Conservation (phyloP, 108 stramenopile genomes). For the Cyclotella sp. region DNA sequence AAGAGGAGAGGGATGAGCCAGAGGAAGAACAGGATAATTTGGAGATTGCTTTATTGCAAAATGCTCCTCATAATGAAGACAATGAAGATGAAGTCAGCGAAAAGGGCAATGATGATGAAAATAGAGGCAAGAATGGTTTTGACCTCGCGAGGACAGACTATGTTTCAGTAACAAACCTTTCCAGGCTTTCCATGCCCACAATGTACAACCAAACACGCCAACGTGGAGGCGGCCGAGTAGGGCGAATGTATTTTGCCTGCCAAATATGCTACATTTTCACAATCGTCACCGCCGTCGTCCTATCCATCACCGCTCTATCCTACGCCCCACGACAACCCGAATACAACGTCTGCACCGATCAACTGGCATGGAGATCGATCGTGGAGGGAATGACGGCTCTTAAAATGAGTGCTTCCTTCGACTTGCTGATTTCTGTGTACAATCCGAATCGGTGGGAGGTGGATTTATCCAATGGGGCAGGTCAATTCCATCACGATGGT, state of each 20-base stretch:
- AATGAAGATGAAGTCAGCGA: slow-evolving; percentile 43
- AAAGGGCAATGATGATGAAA: neutral
- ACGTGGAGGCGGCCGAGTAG: slow-evolving; percentile 11
- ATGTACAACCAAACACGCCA: slow-evolving; percentile 26
- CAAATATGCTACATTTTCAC: slow-evolving; percentile 56
- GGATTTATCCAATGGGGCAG: slow-evolving; percentile 66
- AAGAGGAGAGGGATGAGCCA: neutral
- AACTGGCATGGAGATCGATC: slow-evolving; percentile 80
- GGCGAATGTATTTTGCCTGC: slow-evolving; percentile 54
- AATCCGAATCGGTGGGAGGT: slow-evolving; percentile 85
- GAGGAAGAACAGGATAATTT: slow-evolving; percentile 35
- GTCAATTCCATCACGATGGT: slow-evolving; percentile 74
- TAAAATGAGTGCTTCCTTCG: slow-evolving; percentile 79
- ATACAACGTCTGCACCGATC: slow-evolving; percentile 89
- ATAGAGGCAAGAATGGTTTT: slow-evolving; percentile 7
- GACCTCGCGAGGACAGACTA: slow-evolving; percentile 12
- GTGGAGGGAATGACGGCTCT: slow-evolving; percentile 74
- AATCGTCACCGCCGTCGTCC: slow-evolving; percentile 42
- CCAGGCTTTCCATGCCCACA: slow-evolving; percentile 21
- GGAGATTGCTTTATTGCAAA: slow-evolving; percentile 40
- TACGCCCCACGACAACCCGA: slow-evolving; percentile 75
- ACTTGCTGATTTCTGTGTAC: slow-evolving; percentile 77
- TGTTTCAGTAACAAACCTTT: slow-evolving; percentile 22
- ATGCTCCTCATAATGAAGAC: slow-evolving; percentile 31
- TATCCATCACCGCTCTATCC: slow-evolving; percentile 52